Evolutionary conservation across 768 basidiomycete genomes (phyloP), one percentile per base, ranked within the genome.

Genomic region (Paxillus involutus): DNA sequence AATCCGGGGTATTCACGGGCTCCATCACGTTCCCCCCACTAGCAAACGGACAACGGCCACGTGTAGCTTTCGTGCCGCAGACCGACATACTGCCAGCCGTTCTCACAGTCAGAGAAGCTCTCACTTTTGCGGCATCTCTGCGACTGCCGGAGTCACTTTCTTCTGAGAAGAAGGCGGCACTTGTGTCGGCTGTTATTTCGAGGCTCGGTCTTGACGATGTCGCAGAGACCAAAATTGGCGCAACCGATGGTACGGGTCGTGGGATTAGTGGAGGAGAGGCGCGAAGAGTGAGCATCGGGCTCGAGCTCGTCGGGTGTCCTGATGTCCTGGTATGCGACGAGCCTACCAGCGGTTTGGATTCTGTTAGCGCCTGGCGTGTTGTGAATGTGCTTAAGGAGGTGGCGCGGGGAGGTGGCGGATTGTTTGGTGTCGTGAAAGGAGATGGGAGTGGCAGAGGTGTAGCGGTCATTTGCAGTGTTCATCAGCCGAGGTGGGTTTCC

Each of bases 241-340:
- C 83, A 14, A 79, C 80, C 4, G 85, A 86, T 10, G 81, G 84
- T 6, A 86, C 88, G 58, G 77, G 82, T 17, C 77, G 93, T 44
- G 94, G 92, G 0, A 93, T 97, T 48, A 91, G 88, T 62, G 94
- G 94, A 11, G 94, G 94, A 10, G 94, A 97, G 70, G 90, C 91
- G 78, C 80, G 94, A 44, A 76, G 94, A 47, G 89, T 97, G 6
- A 92, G 88, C 53, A 95, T 97, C 55, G 94, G 93, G 6, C 72
- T 94, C 36, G 94, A 96, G 72, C 78, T 97, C 10, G 86, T 96
- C 45, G 87, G 91, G 0, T 79, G 80, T 39, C 94, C 94, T 0
- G 91, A 94, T 64, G 77, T 97, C 11, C 70, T 97, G 39, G 83
- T 96, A 29, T 77, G 94, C 32, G 94, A 97, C 62, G 94, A 97